Evolutionary conservation across 2,329 filamentous ascomycete species (phyloP).

Genomic region (Claviceps monticola): DNA sequence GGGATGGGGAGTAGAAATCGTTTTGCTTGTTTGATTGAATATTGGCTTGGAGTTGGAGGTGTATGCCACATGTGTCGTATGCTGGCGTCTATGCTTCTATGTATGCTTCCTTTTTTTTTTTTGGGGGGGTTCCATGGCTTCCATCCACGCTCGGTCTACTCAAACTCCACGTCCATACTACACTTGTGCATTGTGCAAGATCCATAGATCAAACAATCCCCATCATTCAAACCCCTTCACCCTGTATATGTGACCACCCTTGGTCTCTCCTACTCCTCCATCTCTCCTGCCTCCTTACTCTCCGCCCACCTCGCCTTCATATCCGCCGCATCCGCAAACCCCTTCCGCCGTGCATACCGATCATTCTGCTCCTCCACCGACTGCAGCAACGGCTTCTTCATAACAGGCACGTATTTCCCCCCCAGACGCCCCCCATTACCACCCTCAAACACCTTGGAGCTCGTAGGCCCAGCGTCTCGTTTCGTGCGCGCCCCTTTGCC

Average conservation of each 20-base stretch:
- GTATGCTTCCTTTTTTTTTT: too few relatives aligned
- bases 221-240: too few relatives aligned
- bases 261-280: conserved; percentile 11
- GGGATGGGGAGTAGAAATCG: conserved; percentile 8
- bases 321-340: conserved; percentile 38
- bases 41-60: too few relatives aligned
- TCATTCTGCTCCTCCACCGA: conserved; percentile 44
- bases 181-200: not conserved
- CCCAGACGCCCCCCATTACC: conserved; percentile 34
- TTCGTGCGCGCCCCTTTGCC: not conserved
- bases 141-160: conserved; percentile 5
- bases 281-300: conserved; percentile 8
- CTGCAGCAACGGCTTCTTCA: conserved; percentile 35
- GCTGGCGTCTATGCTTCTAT: too few relatives aligned
- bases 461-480: conserved; percentile 15
- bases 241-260: not conserved
- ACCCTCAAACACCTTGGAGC: conserved; percentile 35
- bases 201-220: too few relatives aligned
- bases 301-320: conserved; percentile 22
- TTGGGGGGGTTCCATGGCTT: too few relatives aligned
- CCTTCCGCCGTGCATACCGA: conserved; percentile 46
- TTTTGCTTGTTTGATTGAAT: too few relatives aligned
- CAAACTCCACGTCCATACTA: not conserved
- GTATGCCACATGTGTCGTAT: too few relatives aligned
- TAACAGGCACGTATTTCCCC: conserved; percentile 41